Evolutionary conservation across 1,284 basidiomycete species (phyloP), one percentile per base, ranked within the genome.

Genomic region (Trametes sp.): DNA sequence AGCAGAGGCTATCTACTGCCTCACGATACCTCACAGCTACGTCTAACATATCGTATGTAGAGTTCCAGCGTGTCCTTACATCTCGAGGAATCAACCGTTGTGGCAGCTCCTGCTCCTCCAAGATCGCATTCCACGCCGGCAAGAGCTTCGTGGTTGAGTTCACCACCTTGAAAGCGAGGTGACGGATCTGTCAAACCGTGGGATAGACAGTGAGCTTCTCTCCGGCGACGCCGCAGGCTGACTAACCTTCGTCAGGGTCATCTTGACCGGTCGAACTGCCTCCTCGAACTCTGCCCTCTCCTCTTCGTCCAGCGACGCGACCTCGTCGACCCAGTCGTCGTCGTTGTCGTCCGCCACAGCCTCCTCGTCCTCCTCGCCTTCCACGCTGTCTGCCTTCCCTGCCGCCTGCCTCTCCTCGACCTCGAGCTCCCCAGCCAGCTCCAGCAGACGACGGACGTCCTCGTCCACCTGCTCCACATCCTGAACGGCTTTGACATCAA

Each of bases 41-140:
- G 0, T 53, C 45, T 0, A 79, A 62, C 77, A 78, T 74, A 11
- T 76, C 61, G 52, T 65, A 76, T 0, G 74, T 79, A 0, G 72
- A 76, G 53, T 76, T 79, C 78, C 77, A 80, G 0, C 72, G 53
- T 0, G 75, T 80, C 24, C 54, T 23, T 0, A 80, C 73, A 53
- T 79, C 72, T 0, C 70, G 70, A 0, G 74, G 77, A 38, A 79
- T 72, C 2, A 70, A 60, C 1, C 62, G 51, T 0, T 58, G 24
- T 0, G 29, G 8, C 6, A 77, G 44, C 14, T 19, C 19, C 29
- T 19, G 26, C 19, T 49, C 14, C 4, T 13, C 13, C 14, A 49
- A 9, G n/a, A 49, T 29, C 5, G 13, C 28, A 4, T 31, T 5
- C 46, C 46, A 49, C 19, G 28, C 46, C 28, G 46, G 46, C 9